A percentile compares a stretch with the other conserved stretches of the same genome.
Evolutionary conservation across 2,329 filamentous ascomycete species (phyloP).

Genomic region (Chaetomiaceae sp.): DNA sequence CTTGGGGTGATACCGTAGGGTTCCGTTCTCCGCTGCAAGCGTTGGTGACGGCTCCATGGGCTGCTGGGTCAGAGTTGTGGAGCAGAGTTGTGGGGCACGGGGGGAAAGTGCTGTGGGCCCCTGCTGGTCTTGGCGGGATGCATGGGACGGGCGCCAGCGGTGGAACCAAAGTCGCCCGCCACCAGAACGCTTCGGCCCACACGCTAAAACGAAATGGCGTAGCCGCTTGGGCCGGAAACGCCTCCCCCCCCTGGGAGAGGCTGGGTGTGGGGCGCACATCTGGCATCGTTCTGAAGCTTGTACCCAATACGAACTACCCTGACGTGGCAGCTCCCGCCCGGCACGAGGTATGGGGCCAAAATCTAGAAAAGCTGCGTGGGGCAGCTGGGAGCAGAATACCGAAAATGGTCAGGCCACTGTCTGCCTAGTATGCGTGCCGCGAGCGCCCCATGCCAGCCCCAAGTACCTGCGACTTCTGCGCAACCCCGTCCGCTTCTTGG

Average conservation of each 20-base stretch:
- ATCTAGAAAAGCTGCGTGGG: too few relatives aligned
- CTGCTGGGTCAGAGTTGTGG: too few relatives aligned
- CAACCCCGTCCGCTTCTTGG: conserved; percentile 12
- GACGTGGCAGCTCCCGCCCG: not conserved
- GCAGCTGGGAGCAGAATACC: too few relatives aligned
- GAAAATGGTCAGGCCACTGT: too few relatives aligned
- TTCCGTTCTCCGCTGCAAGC: conserved; percentile 7
- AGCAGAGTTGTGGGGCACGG: conserved; percentile 13
- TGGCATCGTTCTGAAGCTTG: conserved; percentile 6
- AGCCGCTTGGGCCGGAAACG: conserved; percentile 26
- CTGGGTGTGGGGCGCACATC: conserved; percentile 13
- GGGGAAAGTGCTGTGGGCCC: conserved; percentile 14
- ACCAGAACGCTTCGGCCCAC: conserved; percentile 19
- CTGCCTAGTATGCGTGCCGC: too few relatives aligned
- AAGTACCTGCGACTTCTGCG: not conserved
- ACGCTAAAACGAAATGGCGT: conserved; percentile 23
- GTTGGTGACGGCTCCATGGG: conserved; percentile 13
- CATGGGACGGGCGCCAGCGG: conserved; percentile 19
- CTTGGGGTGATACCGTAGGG: not conserved
- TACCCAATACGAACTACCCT: conserved; percentile 14
- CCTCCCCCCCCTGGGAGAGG: conserved; percentile 18
- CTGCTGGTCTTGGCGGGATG: conserved; percentile 18
- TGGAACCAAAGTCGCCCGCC: conserved; percentile 18
- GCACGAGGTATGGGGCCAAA: not conserved
- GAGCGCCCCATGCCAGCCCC: not conserved